Evolutionary conservation across 2,329 filamentous ascomycete species (phyloP), one percentile per base, ranked within the genome.

Genomic region (Curvularia verruculosa): DNA sequence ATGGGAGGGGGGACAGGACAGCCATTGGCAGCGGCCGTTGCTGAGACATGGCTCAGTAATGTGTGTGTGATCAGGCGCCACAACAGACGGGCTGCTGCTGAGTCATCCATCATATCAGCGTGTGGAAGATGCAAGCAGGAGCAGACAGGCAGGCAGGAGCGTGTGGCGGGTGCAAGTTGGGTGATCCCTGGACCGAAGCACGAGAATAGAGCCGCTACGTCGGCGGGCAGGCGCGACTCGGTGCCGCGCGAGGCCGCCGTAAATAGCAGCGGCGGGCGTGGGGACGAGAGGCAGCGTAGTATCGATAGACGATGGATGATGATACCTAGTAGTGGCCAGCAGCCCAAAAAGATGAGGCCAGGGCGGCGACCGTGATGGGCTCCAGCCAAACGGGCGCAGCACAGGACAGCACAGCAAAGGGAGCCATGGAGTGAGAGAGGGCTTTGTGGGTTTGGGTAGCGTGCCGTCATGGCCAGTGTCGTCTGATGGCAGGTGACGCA

Each of bases 401-500:
- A 41, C 12, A 28, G 56, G 45, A 31, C 49, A 56, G 54, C 50
- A 49, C 31, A 31, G 15, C n/a, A 5, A 3, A 29, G 24, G 3
- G 24, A 24, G 19, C 3, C 18, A 21, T 3, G 10, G 39, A 41
- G 1, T 23, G 19, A 23, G 10, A 31, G 29, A 15, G 29, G 7
- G 37, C 37, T 7, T 23, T 13, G 39, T 41, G 39, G 39, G 39
- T 36, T 36, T 36, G 15, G 31, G 31, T 18, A 49, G 24, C 18
- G 47, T 29, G 36, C 36, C 26, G 23, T 28, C 36, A 40, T 26
- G 24, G 21, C 5, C 43, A 19, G 6, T 24, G 13, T 37, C 23
- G 37, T 44, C 19, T 57, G 61, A 60, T 66, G 63, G 65, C 61
- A 43, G 37, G 55, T 55, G 58, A 66, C 55, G 66, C 63, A 64